Evolutionary conservation across 2,329 filamentous ascomycete species (phyloP).

Genomic region (Paecilomyces variotii): DNA sequence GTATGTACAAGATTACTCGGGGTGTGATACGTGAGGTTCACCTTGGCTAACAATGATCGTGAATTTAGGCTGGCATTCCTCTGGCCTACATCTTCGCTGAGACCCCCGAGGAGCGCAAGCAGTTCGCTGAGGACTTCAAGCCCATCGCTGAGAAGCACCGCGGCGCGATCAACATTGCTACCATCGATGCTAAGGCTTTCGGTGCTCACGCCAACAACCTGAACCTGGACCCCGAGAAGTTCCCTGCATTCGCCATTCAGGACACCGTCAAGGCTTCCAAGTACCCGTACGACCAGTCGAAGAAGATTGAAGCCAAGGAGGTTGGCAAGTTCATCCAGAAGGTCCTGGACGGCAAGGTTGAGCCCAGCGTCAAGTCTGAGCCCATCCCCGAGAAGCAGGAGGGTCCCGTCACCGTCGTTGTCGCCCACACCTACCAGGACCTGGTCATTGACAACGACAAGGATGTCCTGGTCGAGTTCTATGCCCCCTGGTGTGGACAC

Average conservation of each 20-base stretch:
- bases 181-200: slow-evolving; percentile 89
- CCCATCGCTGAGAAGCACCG: slow-evolving; percentile 84
- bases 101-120: slow-evolving; percentile 77
- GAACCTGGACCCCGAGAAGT: slow-evolving; percentile 91
- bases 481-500: slow-evolving; percentile 76
- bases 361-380: slow-evolving; percentile 98
- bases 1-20: slow-evolving; percentile 34
- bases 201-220: slow-evolving; percentile 94
- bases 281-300: slow-evolving; percentile 83
- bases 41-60: background rate
- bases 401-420: slow-evolving; percentile 75
- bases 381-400: slow-evolving; percentile 90
- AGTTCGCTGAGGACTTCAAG: slow-evolving; percentile 70
- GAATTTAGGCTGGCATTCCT: slow-evolving; percentile 63
- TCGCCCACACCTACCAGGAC: slow-evolving; percentile 88
- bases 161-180: slow-evolving; percentile 94
- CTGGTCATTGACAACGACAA: slow-evolving; percentile 88
- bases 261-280: slow-evolving; percentile 93
- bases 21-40: background rate
- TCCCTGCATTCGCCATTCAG: slow-evolving; percentile 97
- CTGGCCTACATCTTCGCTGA: slow-evolving; percentile 98
- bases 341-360: slow-evolving; percentile 77
- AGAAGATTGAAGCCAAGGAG: slow-evolving; percentile 64
- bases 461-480: slow-evolving; percentile 97
- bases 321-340: slow-evolving; percentile 80